These are phyloP conservation scores for Ormosia semicastrata DNA, from an alignment of 306 rosid species.

Conservation along the genomic window DNA sequence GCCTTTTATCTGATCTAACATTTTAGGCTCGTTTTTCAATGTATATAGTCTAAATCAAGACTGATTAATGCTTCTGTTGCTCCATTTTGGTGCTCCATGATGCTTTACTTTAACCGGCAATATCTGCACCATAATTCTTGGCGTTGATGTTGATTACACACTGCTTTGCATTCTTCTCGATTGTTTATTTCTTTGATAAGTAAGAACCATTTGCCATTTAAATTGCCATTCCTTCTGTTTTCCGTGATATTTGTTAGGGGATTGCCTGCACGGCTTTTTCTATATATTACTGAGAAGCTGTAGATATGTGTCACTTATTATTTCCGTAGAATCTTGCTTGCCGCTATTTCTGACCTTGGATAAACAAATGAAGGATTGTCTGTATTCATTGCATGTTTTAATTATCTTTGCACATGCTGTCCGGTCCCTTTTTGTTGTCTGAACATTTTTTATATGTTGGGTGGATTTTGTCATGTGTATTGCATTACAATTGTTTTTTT, in stretches of 20 bases:
- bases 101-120: background rate
- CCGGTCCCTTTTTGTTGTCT: slow-evolving; percentile 39
- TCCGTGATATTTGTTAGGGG: background rate
- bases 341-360: slow-evolving; percentile 34
- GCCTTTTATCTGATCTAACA: background rate
- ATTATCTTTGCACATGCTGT: slow-evolving; percentile 51
- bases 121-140: background rate
- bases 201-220: background rate
- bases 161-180: too few relatives aligned
- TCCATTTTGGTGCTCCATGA: background rate
- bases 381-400: slow-evolving; percentile 49
- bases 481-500: slow-evolving; percentile 31
- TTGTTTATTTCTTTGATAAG: background rate
- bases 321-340: slow-evolving; percentile 40
- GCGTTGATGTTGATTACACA: background rate
- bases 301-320: slow-evolving; percentile 19
- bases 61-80: background rate
- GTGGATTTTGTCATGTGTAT: slow-evolving; percentile 43
- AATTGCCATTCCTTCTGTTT: background rate
- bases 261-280: background rate
- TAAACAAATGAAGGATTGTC: slow-evolving; percentile 44
- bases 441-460: slow-evolving; percentile 12
- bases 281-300: background rate
- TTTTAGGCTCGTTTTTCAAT: background rate
- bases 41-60: background rate